Evolutionary conservation across 768 basidiomycete genomes (phyloP).

Genomic region (Lepiota brunneoincarnata): DNA sequence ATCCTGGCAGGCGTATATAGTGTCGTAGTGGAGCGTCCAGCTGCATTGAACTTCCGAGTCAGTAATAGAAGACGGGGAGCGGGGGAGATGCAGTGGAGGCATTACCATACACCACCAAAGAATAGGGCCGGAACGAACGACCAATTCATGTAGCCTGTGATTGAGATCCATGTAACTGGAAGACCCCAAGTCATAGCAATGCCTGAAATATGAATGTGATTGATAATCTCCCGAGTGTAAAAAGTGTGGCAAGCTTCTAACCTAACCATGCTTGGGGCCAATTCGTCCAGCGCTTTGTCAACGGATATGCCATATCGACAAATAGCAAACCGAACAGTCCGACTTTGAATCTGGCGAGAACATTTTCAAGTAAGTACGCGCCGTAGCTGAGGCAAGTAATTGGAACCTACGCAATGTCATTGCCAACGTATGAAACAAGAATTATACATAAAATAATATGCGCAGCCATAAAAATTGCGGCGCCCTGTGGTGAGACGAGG

Average conservation of each 20-base stretch:
- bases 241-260: conserved; percentile 1
- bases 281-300: conserved; percentile 38
- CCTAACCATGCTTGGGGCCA: conserved; percentile 45
- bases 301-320: conserved; percentile 29
- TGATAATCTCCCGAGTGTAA: neutral
- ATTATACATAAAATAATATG: conserved; percentile 18
- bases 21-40: conserved; percentile 25
- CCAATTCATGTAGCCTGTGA: neutral
- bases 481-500: conserved; percentile 26
- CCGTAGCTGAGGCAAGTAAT: neutral
- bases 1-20: conserved; percentile 61
- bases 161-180: conserved; percentile 28
- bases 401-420: neutral
- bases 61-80: conserved; percentile 14
- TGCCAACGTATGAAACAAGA: conserved; percentile 13
- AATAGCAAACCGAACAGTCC: conserved; percentile 18
- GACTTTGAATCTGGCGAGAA: conserved; percentile 4
- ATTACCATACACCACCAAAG: neutral
- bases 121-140: neutral
- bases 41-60: neutral
- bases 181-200: conserved; percentile 33
- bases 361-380: neutral
- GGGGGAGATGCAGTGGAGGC: conserved; percentile 6
- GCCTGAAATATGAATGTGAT: conserved; percentile 11
- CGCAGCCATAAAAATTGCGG: conserved; percentile 23